Evolutionary conservation across 2,329 filamentous ascomycete species (phyloP), one percentile per base, ranked within the genome.

Genomic region (Mollisia scopiformis): DNA sequence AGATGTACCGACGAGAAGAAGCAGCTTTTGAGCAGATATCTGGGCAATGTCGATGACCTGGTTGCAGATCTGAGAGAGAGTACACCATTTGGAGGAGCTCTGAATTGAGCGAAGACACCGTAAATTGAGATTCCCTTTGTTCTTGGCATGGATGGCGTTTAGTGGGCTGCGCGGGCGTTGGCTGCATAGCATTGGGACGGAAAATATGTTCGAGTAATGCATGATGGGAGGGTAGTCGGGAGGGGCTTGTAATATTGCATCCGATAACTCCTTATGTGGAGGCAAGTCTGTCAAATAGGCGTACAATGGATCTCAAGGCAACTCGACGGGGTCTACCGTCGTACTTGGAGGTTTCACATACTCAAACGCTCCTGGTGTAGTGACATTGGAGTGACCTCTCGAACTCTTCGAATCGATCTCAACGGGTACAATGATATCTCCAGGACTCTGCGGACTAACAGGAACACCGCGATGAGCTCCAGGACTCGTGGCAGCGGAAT

Each of bases 61-160:
- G 88, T 91, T 1, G 68, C 67, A 73, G 92, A 97, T 75, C 77
- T 97, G 69, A 87, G 88, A 66, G 91, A 91, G 73, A 90, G 87
- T 67, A 88, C 89, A 50, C 89, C 92, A 0, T 92, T 92, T 78
- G 88, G 87, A 6, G 75, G 87, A 6, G 83, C 81, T 75, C 86
- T 59, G 81, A 77, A 63, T 85, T 53, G 62, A 51, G 57, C n/a
- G n/a, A n/a, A n/a, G n/a, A n/a, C n/a, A n/a, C n/a, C n/a, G n/a
- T 59, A 81, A 77, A 63, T 85, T 53, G 62, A 51, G 57, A 49
- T 65, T 64, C 59, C 47, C 27, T 66, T 64, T 65, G 59, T 64
- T 58, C 19, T 21, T 59, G 46, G 64, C 56, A 62, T 64, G 43
- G 35, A 47, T 50, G 61, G 62, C 58, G 63, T 65, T 65, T 43